Percentiles rank a stretch among this genome's conserved stretches.
These are phyloP conservation scores for Suillus sp. DNA, from an alignment of 768 basidiomycete species.

Conservation along the genomic window DNA sequence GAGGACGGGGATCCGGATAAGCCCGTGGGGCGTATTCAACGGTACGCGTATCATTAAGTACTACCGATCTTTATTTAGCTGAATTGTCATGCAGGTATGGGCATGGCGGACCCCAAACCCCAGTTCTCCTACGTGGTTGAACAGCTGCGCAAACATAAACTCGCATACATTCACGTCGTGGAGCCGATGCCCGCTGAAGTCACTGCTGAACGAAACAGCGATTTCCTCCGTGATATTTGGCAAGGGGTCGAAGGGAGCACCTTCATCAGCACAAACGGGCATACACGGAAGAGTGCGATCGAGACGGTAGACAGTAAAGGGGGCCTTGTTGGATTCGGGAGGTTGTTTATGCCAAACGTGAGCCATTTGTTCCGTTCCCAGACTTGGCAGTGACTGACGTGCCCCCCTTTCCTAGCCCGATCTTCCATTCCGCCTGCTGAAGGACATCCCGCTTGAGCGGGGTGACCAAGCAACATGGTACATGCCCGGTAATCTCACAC, in stretches of 20 bases:
- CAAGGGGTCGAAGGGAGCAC: slow-evolving; percentile 29
- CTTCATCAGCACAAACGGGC: slow-evolving; percentile 48
- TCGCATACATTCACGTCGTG: slow-evolving; percentile 56
- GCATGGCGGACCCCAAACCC: slow-evolving; percentile 55
- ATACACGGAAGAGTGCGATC: slow-evolving; percentile 43
- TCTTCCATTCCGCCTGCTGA: slow-evolving; percentile 30
- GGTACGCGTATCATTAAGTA: background rate
- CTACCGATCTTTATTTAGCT: slow-evolving; percentile 14
- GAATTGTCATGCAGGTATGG: slow-evolving; percentile 43
- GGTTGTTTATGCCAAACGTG: slow-evolving; percentile 42
- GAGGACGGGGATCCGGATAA: slow-evolving; percentile 55
- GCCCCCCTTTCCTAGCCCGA: slow-evolving; percentile 26
- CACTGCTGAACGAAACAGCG: slow-evolving; percentile 35
- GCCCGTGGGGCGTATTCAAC: slow-evolving; percentile 49
- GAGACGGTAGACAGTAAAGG: slow-evolving; percentile 36
- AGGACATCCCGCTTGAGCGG: slow-evolving; percentile 23
- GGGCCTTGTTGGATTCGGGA: slow-evolving; percentile 39
- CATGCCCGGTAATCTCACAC: slow-evolving; percentile 24
- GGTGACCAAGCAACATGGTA: slow-evolving; percentile 28
- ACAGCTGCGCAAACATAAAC: slow-evolving; percentile 36
- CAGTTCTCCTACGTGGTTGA: slow-evolving; percentile 54
- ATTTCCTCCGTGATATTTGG: slow-evolving; percentile 52
- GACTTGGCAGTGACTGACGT: background rate
- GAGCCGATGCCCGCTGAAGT: slow-evolving; percentile 36
- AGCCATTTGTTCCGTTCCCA: slow-evolving; percentile 18